A percentile compares a stretch with the other conserved stretches of the same genome.
These are phyloP conservation scores for Emericellopsis terricola DNA, from an alignment of 495 filamentous ascomycete genomes.

Conservation along the genomic window DNA sequence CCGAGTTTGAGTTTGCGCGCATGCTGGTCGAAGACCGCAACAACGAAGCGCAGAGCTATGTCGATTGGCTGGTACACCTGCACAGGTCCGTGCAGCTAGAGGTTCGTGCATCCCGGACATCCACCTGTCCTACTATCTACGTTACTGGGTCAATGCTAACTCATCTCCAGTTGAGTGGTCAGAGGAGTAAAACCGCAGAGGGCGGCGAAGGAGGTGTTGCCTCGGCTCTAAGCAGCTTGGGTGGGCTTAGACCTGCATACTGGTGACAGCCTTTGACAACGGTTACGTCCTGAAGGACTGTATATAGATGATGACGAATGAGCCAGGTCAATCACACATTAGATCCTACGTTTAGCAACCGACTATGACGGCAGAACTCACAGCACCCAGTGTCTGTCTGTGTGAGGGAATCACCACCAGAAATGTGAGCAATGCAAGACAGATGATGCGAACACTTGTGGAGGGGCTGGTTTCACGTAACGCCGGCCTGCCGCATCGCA, in stretches of 20 bases:
- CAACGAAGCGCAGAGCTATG: constrained; percentile 93
- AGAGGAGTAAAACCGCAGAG: too few species aligned
- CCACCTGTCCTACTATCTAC: not conserved
- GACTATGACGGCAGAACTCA: too few species aligned
- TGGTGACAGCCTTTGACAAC: constrained; percentile 1
- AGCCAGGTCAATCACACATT: too few species aligned
- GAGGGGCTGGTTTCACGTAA: too few species aligned
- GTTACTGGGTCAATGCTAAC: not conserved
- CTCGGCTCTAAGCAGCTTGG: constrained; percentile 1
- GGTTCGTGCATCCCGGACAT: constrained; percentile 25
- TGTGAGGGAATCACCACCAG: not conserved
- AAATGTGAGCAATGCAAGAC: not conserved
- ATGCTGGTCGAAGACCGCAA: constrained; percentile 87
- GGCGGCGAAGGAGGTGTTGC: constrained; percentile 1
- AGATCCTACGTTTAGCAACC: too few species aligned
- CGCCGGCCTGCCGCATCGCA: too few species aligned
- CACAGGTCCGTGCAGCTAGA: constrained; percentile 86
- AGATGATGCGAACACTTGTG: not conserved
- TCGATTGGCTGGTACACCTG: constrained; percentile 94
- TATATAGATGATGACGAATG: not conserved
- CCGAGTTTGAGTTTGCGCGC: constrained; percentile 90
- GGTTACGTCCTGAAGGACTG: too few species aligned
- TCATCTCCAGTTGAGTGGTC: constrained; percentile 2
- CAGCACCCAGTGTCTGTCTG: too few species aligned
- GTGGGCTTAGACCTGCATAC: constrained; percentile 2